Base-by-base conservation (phyloP, 192 early-diverging fungal genomes). In the Podila clonocystis region DNA sequence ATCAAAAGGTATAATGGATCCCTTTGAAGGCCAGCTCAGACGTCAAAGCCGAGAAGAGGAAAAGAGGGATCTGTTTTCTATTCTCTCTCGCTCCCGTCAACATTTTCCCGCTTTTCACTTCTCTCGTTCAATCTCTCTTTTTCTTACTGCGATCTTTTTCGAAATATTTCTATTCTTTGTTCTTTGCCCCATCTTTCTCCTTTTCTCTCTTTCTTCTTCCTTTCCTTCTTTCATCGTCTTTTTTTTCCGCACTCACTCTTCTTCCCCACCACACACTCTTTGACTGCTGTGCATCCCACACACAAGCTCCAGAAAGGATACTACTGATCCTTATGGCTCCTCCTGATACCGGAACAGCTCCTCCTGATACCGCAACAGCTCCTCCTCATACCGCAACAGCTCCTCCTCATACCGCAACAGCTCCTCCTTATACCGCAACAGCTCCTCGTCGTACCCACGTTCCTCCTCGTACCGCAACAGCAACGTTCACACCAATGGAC, bases 351-450 rank as follows among this genome's bases (percentile, higher is more conserved):
- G n/a, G n/a, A n/a, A n/a, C n/a, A n/a, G n/a, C n/a, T n/a, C n/a
- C 63, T 38, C 34, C 49, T 19, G 24, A 30, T 1, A 50, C 62
- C 7, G 38, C 74, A 11, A 65, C 57, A 33, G 45, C 70, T n/a
- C n/a, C 63, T 38, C 34, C 49, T 19, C 34, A 30, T 1, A 50
- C 62, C 7, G 38, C 74, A 11, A 65, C 57, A 33, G 45, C 70
- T n/a, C n/a, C 63, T 38, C 34, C 49, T 19, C 34, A 30, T 1
- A 50, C 62, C 7, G 38, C 74, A 11, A 65, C 57, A 33, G 45
- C 70, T n/a, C n/a, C 63, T 38, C 34, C 49, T 19, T 24, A 30
- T 1, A 50, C 62, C 7, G 38, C 74, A 11, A 65, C 57, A 33
- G 45, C 70, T n/a, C n/a, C n/a, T n/a, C n/a, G n/a, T n/a, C n/a